A percentile compares a stretch with the other conserved stretches of the same genome.
These are phyloP conservation scores for Ustilago loliicola DNA, from an alignment of 1,284 basidiomycete species.

Conservation along the genomic window DNA sequence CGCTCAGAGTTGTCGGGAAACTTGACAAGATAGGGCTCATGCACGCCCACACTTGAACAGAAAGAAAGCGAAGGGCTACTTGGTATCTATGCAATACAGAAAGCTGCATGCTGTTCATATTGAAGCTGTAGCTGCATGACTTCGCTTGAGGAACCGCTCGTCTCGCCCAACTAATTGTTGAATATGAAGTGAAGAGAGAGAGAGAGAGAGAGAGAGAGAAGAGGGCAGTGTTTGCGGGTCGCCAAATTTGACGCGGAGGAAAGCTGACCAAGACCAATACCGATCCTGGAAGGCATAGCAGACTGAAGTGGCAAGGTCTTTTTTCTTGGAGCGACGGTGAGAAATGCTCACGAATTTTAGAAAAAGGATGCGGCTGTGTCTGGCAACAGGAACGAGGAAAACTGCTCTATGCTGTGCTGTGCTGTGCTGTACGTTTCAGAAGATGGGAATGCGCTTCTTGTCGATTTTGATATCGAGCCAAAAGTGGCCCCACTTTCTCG, in stretches of 20 bases:
- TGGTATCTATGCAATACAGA: too few relatives aligned
- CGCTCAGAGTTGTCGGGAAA: too few relatives aligned
- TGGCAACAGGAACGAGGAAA: conserved; percentile 1
- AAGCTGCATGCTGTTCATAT: too few relatives aligned
- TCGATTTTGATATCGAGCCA: neutral
- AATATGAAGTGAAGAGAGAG: neutral
- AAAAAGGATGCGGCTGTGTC: neutral
- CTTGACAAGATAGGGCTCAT: too few relatives aligned
- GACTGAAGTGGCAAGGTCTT: neutral
- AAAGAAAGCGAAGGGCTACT: too few relatives aligned
- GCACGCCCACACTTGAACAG: too few relatives aligned
- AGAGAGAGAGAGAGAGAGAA: neutral
- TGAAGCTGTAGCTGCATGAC: too few relatives aligned
- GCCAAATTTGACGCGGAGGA: neutral
- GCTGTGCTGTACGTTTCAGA: neutral
- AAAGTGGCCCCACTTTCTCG: conserved; percentile 18
- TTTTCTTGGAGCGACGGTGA: neutral
- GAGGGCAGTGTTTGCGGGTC: neutral
- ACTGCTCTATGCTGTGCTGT: conserved; percentile 2
- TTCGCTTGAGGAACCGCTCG: neutral
- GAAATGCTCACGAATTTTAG: neutral
- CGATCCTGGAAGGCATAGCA: neutral
- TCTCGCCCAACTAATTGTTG: neutral
- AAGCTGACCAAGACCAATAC: conserved; percentile 9
- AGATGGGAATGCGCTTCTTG: conserved; percentile 4